Conservation (phyloP, 805 yeast species). For the Wickerhamiella galacta region DNA sequence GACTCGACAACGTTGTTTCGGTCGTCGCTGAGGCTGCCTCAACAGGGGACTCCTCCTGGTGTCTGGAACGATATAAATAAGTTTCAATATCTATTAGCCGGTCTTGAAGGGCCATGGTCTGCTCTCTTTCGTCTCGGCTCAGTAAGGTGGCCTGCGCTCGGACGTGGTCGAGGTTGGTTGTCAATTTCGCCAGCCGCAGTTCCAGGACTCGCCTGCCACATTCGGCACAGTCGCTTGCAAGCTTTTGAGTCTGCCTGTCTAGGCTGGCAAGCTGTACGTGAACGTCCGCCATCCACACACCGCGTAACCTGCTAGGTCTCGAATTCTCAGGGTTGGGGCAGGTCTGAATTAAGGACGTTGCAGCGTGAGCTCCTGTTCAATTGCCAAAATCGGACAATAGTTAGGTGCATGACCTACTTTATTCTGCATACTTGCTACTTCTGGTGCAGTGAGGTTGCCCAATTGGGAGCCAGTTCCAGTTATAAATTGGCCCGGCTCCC, state of each 20-base stretch:
- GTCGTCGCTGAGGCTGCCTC: not conserved
- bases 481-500: too few species aligned
- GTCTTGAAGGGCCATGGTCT: slow-evolving; percentile 2
- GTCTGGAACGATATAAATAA: not conserved
- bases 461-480: too few species aligned
- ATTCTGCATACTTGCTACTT: too few species aligned
- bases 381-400: too few species aligned
- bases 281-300: too few species aligned
- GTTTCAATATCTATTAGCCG: slow-evolving; percentile 4
- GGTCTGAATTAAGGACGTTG: too few species aligned
- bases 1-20: not conserved
- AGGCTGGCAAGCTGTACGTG: not conserved
- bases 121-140: too few species aligned
- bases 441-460: too few species aligned
- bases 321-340: too few species aligned
- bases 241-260: slow-evolving; percentile 1
- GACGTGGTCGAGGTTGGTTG: not conserved
- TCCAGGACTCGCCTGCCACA: not conserved
- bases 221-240: not conserved
- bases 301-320: too few species aligned
- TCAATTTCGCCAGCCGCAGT: slow-evolving; percentile 1
- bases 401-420: too few species aligned
- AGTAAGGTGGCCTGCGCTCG: slow-evolving; percentile 1
- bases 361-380: too few species aligned
- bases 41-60: not conserved